These are phyloP conservation scores for Cystobasidium slooffiae DNA, from an alignment of 1,284 basidiomycete species.

Conservation along the genomic window DNA sequence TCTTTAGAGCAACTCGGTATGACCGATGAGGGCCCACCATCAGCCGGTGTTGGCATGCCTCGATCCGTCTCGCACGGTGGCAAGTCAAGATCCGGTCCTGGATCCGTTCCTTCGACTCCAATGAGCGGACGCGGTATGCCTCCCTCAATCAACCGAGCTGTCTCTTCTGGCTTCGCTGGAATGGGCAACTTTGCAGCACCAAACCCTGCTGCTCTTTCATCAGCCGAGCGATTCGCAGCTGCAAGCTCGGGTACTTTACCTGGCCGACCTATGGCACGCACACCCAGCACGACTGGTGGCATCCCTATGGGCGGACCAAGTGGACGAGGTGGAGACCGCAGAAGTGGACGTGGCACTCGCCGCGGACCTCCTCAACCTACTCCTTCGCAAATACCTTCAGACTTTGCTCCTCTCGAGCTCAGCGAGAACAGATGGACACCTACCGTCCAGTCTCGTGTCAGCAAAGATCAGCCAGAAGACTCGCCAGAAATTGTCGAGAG, in stretches of 20 bases:
- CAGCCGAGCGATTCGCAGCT: constrained; percentile 43
- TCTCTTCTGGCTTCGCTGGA: constrained; percentile 49
- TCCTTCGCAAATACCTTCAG: constrained; percentile 52
- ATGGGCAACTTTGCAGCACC: constrained; percentile 72
- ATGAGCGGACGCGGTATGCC: constrained; percentile 34
- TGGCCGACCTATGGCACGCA: constrained; percentile 46
- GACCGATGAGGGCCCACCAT: constrained; percentile 66
- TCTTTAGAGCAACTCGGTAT: constrained; percentile 86
- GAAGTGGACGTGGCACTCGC: constrained; percentile 55
- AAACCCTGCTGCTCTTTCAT: constrained; percentile 38
- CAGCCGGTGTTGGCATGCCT: constrained; percentile 58
- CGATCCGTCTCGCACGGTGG: constrained; percentile 62
- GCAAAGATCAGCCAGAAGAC: constrained; percentile 60
- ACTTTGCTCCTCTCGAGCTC: constrained; percentile 72
- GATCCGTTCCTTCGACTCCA: constrained; percentile 38
- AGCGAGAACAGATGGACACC: constrained; percentile 82
- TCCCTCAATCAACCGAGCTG: constrained; percentile 28
- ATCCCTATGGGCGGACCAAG: constrained; percentile 49
- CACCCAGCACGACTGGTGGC: constrained; percentile 45
- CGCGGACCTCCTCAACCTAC: constrained; percentile 49
- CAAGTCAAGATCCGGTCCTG: constrained; percentile 50
- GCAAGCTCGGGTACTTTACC: constrained; percentile 21
- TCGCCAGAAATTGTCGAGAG: constrained; percentile 84
- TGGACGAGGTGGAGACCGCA: constrained; percentile 50
- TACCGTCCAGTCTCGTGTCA: constrained; percentile 55